Conservation (phyloP, 176 grass and related monocot genomes). For the Tillandsia leiboldiana region DNA sequence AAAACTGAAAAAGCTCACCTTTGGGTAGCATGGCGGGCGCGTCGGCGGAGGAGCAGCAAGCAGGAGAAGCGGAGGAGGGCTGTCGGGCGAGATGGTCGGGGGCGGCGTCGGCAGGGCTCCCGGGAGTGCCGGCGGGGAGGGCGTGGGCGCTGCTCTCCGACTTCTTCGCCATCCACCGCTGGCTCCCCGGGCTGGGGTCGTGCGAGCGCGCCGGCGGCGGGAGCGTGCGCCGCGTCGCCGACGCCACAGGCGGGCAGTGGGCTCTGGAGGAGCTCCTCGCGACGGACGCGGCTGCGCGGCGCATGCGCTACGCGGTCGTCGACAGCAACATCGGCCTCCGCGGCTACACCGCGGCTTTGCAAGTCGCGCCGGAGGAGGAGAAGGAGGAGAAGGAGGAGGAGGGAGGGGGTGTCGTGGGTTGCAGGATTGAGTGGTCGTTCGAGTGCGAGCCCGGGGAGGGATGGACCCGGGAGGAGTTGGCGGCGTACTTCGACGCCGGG, state of each 20-base stretch:
- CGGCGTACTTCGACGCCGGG: conserved; percentile 23
- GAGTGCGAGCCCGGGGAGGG: conserved; percentile 37
- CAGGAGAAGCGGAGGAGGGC: no score
- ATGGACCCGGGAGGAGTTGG: conserved; percentile 32
- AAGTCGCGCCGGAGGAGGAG: no score
- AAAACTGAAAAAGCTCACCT: no score
- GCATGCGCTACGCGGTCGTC: conserved; percentile 13
- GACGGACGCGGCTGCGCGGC: not conserved
- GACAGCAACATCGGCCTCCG: conserved; percentile 10
- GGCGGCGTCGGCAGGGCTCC: conserved; percentile 29
- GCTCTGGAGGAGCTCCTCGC: conserved; percentile 24
- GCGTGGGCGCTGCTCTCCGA: conserved; percentile 68
- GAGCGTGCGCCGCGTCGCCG: no score
- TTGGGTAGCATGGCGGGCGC: not conserved
- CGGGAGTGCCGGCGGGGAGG: conserved; percentile 30
- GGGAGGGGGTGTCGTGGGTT: conserved; percentile 16
- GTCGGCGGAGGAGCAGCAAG: not conserved
- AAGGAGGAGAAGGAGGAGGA: no score
- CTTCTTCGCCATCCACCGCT: conserved; percentile 61
- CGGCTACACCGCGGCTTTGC: no score
- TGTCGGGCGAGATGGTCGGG: conserved; percentile 28
- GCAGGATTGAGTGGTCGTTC: conserved; percentile 46
- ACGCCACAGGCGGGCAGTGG: no score
- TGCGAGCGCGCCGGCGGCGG: conserved; percentile 28
- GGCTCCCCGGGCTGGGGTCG: conserved; percentile 50